Evolutionary conservation across 768 basidiomycete genomes (phyloP), one percentile per base, ranked within the genome.

Genomic region (Pleurotus pulmonarius): DNA sequence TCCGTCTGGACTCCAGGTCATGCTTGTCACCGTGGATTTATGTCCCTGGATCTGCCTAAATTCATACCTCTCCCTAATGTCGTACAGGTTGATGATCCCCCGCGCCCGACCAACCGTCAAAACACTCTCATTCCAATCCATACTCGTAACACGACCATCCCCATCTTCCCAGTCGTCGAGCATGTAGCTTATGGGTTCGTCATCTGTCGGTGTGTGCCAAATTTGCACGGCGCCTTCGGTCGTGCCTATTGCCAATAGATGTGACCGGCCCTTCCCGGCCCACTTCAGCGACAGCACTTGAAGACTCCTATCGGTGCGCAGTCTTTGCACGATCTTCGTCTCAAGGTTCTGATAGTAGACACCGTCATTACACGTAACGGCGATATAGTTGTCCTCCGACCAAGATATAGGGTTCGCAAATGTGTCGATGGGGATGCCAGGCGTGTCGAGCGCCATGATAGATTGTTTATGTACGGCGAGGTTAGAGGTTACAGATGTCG

Each of bases 1-100:
- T 0, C 90, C 88, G 59, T 90, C 88, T 2, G 73, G 61, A 53
- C 87, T 81, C 91, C 91, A 95, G 44, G 83, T 83, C 25, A 94
- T 63, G 2, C 89, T 88, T 59, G 89, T 83, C 29, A 94, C 86
- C 66, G 88, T 86, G 13, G 83, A 85, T 9, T 82, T 83, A 59
- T 93, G 91, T 0, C 85, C 67, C 22, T 60, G 54, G 51, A 37
- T 56, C n/a, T 66, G 55, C 41, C 57, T 63, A 6, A 60, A 62
- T 55, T 73, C 70, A 24, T 64, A 57, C 41, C 65, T 65, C 22
- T 79, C 72, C 22, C 89, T 74, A 0, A 86, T 78, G 68, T 90
- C 88, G 59, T 81, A 81, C 58, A 88, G 79, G 57, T 80, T 78
- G 56, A 92, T 83, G 25, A 78, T 76, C 20, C 87, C 88, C 58